Percentiles rank a stretch among this genome's conserved stretches.
phyloP scores from a whole-genome alignment of 257 asterid genomes.

The Verbena officinalis region DNA sequence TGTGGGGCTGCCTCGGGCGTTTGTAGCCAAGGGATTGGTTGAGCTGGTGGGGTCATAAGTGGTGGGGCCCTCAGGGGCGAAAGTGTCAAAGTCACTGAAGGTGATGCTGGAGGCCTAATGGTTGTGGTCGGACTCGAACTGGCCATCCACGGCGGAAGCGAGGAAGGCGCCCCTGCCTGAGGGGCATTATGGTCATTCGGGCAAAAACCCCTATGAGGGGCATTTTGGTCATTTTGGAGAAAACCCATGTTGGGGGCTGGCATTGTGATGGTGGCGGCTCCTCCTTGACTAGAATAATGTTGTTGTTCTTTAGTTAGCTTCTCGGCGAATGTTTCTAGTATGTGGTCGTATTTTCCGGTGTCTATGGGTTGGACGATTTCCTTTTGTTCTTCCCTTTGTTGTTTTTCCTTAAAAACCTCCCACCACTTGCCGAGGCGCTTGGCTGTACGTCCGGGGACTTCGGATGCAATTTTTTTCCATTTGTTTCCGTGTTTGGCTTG shows the following conservation, averaged over 20 bases:
- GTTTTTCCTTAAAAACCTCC: slow-evolving; percentile 66
- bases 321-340: slow-evolving; percentile 60
- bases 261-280: slow-evolving; percentile 47
- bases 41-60: slow-evolving; percentile 12
- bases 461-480: slow-evolving; percentile 79
- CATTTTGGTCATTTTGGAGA: slow-evolving; percentile 41
- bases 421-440: slow-evolving; percentile 79
- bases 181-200: slow-evolving; percentile 42
- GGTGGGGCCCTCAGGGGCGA: slow-evolving; percentile 52
- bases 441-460: slow-evolving; percentile 74
- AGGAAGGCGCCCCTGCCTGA: slow-evolving; percentile 29
- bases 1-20: slow-evolving; percentile 15
- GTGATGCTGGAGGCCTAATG: slow-evolving; percentile 52
- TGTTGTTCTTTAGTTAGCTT: slow-evolving; percentile 58
- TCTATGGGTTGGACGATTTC: slow-evolving; percentile 46
- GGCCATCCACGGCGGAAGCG: slow-evolving; percentile 81
- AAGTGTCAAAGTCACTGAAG: slow-evolving; percentile 73
- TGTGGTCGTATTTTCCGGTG: slow-evolving; percentile 63
- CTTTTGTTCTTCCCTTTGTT: slow-evolving; percentile 51
- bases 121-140: slow-evolving; percentile 47
- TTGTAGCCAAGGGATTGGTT: slow-evolving; percentile 61
- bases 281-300: no score
- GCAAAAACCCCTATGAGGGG: slow-evolving; percentile 52
- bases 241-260: slow-evolving; percentile 57
- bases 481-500: slow-evolving; percentile 70